Base-by-base conservation (phyloP, 2,329 filamentous ascomycete species). In the Colletotrichum cuscutae region DNA sequence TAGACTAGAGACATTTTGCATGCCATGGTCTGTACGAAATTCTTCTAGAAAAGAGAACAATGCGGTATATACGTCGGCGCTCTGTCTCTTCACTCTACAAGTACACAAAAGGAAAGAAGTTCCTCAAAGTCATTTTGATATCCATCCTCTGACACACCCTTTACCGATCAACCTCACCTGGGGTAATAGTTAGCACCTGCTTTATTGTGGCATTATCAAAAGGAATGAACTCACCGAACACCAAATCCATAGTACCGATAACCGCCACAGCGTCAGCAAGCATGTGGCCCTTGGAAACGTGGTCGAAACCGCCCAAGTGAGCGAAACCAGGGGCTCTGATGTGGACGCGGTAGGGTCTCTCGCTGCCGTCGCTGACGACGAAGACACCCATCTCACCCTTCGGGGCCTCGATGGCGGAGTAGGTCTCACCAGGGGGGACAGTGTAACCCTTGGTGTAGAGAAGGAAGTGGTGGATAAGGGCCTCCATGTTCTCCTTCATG, bases 401-500 rank as follows among this genome's bases (percentile, higher is more conserved):
- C 74, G 97, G 97, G n/a, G 97, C 97, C 88, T 99, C 97, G 76
- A 99, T 99, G 75, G 93, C 96, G 59, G 93, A 95, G 89, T 99
- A 99, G 6, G 97, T 99, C 89, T 99, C 97, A 75, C 97, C 97
- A 8, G 97, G 97, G 56, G 97, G 97, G 4, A 99, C 97, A 57
- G 95, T 90, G 85, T 99, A 99, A 72, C 97, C 97, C 90, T 99
- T 99, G 84, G 95, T 98, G 88, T 96, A 99, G 66, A 99, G 92
- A 77, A 99, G 87, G 90, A 99, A 99, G 88, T 99, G 97, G 87
- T 99, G 97, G 82, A 99, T 99, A 56, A 99, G 90, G 52, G 97
- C 95, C 87, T 99, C 97, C 97, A 99, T 99, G 88, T 99, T 99
- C 91, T 99, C 97, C 90, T 99, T 99, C 97, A 99, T 99, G 80